These are phyloP conservation scores for Tricharina praecox DNA, from an alignment of 495 filamentous ascomycete species.

Conservation along the genomic window DNA sequence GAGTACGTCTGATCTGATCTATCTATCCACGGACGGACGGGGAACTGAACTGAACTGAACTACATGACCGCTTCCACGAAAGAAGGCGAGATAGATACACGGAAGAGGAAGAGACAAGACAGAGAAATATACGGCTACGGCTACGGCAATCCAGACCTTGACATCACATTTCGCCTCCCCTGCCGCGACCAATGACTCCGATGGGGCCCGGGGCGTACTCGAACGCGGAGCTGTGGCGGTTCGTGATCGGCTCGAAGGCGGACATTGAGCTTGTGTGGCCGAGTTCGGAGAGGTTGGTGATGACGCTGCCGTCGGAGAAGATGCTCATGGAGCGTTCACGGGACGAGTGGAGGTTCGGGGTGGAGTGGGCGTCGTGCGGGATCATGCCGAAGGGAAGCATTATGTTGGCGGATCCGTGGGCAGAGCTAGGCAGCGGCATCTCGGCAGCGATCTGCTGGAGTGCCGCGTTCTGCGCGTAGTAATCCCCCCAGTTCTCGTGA, in stretches of 20 bases:
- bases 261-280: neutral
- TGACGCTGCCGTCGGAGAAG: constrained; percentile 23
- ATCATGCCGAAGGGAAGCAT: neutral
- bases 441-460: constrained; percentile 8
- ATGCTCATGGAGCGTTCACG: constrained; percentile 23
- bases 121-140: too few species aligned
- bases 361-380: constrained; percentile 2
- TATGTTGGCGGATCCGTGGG: neutral
- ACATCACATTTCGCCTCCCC: neutral
- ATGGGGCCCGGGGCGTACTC: neutral
- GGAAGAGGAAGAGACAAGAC: too few species aligned
- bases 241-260: neutral
- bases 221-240: neutral
- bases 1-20: too few species aligned
- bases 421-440: neutral
- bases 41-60: too few species aligned
- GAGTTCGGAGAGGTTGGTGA: constrained; percentile 25
- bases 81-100: too few species aligned
- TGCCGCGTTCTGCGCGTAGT: constrained; percentile 15
- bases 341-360: constrained; percentile 5
- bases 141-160: too few species aligned
- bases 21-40: too few species aligned
- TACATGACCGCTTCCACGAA: too few species aligned
- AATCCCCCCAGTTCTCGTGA: constrained; percentile 19
- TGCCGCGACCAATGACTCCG: neutral